phyloP scores from a whole-genome alignment of 768 basidiomycete genomes.

The Mycena maculata region DNA sequence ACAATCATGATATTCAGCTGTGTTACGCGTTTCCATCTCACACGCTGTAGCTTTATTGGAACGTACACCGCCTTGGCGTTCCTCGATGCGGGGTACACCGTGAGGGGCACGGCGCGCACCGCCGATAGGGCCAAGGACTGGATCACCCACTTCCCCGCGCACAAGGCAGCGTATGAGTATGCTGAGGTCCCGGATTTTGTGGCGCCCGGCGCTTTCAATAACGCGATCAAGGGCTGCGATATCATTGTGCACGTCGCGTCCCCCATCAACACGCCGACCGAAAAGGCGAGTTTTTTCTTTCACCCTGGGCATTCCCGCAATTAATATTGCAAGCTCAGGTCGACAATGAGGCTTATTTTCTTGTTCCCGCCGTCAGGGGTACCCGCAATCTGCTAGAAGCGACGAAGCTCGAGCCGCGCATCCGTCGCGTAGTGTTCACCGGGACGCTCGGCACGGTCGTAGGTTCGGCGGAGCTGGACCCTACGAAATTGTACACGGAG shows the following conservation, averaged over 20 bases:
- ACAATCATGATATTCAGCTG: neutral
- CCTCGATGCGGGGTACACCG: constrained; percentile 48
- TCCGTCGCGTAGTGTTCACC: constrained; percentile 60
- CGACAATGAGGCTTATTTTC: constrained; percentile 15
- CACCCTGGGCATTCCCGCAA: neutral
- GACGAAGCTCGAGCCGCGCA: constrained; percentile 50
- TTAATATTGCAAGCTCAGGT: neutral
- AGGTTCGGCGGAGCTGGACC: neutral
- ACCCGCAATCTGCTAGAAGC: constrained; percentile 45
- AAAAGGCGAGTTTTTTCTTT: constrained; percentile 19
- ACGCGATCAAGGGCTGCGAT: constrained; percentile 59
- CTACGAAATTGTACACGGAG: constrained; percentile 44
- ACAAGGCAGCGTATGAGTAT: constrained; percentile 48
- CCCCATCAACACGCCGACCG: constrained; percentile 31
- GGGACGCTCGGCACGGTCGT: constrained; percentile 39
- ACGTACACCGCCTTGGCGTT: constrained; percentile 44
- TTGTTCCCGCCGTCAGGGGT: constrained; percentile 33
- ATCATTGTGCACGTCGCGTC: constrained; percentile 51
- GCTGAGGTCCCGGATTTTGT: constrained; percentile 57
- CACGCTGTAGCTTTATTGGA: constrained; percentile 42
- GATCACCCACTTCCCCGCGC: constrained; percentile 44
- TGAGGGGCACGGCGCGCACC: constrained; percentile 54
- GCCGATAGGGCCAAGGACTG: constrained; percentile 55
- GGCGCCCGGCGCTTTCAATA: constrained; percentile 52
- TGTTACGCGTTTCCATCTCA: neutral